Percentiles rank a stretch among this genome's conserved stretches.
These are phyloP conservation scores for Cladophialophora yegresii DNA, from an alignment of 2,329 filamentous ascomycete species.

Conservation along the genomic window DNA sequence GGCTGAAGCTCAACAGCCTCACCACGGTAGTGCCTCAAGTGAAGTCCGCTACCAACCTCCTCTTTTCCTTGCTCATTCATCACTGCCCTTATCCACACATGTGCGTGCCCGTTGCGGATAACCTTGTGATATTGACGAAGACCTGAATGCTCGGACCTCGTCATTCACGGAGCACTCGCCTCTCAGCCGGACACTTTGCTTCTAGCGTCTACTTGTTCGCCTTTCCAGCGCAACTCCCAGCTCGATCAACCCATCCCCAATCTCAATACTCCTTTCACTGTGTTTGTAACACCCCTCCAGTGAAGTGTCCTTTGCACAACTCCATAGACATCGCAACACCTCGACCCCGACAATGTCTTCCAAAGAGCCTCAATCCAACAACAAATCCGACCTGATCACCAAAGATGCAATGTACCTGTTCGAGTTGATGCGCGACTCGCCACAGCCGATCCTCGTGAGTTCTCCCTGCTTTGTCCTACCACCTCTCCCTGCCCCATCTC, in stretches of 20 bases:
- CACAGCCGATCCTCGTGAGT: slow-evolving; percentile 17
- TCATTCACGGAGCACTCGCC: background rate
- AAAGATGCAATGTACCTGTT: slow-evolving; percentile 26
- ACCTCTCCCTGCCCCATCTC: background rate
- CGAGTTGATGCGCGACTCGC: slow-evolving; percentile 21
- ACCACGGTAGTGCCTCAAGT: background rate
- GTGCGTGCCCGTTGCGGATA: no score
- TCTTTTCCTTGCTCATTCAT: background rate
- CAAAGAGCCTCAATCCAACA: background rate
- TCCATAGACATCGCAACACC: no score
- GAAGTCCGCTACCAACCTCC: background rate
- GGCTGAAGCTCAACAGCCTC: background rate
- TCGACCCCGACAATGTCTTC: slow-evolving; percentile 15
- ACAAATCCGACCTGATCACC: background rate
- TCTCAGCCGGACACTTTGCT: background rate
- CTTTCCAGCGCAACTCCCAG: background rate
- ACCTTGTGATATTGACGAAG: background rate
- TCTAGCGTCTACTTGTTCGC: background rate
- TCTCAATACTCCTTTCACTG: no score
- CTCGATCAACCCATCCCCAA: no score
- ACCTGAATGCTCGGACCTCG: background rate
- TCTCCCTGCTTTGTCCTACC: background rate
- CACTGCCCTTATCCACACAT: background rate
- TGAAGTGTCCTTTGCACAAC: background rate
- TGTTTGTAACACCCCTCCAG: no score